These are phyloP conservation scores for Penicillium egyptiacum DNA, from an alignment of 495 filamentous ascomycete genomes.

Conservation along the genomic window DNA sequence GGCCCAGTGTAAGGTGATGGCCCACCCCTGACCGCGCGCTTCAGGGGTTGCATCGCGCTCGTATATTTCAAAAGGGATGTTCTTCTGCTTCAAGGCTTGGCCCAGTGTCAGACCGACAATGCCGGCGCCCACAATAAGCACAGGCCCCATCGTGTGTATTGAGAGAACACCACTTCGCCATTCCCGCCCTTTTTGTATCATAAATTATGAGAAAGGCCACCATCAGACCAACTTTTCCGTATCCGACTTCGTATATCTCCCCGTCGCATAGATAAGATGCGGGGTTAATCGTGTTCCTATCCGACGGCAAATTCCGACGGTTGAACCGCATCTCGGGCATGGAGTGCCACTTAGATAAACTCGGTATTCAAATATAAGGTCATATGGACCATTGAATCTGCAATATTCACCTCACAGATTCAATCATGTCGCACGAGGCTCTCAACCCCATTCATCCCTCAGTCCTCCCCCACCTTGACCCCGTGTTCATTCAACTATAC, in stretches of 20 bases:
- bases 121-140: conserved; percentile 59
- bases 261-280: conserved; percentile 38
- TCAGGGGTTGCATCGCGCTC: conserved; percentile 50
- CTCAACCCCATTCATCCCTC: conserved; percentile 34
- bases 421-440: conserved; percentile 29
- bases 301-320: conserved; percentile 26
- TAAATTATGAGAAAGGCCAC: too few species aligned
- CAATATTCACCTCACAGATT: not conserved
- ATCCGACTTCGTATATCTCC: conserved; percentile 7
- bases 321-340: not conserved
- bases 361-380: conserved; percentile 10
- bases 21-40: conserved; percentile 54
- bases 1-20: conserved; percentile 60
- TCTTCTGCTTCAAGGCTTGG: conserved; percentile 49
- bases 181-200: conserved; percentile 14
- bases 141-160: conserved; percentile 22
- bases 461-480: conserved; percentile 30
- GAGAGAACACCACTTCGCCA: not conserved
- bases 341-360: not conserved
- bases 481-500: conserved; percentile 31
- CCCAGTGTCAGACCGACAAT: conserved; percentile 57
- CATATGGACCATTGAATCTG: not conserved
- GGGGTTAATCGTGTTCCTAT: conserved; percentile 15
- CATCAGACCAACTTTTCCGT: not conserved
- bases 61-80: conserved; percentile 51